Base-by-base conservation (phyloP, 2,329 filamentous ascomycete genomes). In the Phyllosticta paracitricarpa region DNA sequence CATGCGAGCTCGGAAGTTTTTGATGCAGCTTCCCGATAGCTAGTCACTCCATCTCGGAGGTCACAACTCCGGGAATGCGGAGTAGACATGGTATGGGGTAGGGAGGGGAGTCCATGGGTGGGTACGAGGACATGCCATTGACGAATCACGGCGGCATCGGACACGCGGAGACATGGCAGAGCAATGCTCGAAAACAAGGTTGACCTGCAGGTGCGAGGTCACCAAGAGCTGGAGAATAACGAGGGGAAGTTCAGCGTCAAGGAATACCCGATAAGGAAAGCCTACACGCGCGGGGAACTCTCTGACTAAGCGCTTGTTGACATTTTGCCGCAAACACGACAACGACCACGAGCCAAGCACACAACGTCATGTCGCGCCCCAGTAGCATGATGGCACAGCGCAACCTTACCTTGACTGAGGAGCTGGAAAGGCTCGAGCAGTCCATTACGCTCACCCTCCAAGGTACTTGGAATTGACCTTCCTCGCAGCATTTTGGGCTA, bases 391-490 rank as follows among this genome's bases (percentile, higher is more conserved):
- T 35, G 26, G 72, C 79, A 8, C 77, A 79, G 70, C 80, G 83
- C 61, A 81, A 80, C 30, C 78, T 97, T 63, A 90, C 90, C 4
- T 81, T 97, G 63, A 96, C 93, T 0, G 94, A 99, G 72, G 94
- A 99, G 80, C 81, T 99, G 59, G 94, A 99, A 77, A 92, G 88
- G 74, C 80, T 99, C 3, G 94, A 99, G 74, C 94, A 99, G 73
- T 95, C 91, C 24, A 97, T 99, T 68, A 99, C 94, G 0, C 81
- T 97, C 51, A 97, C 93, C 0, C 80, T 99, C 24, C 94, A 97
- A 86, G 91, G 90, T 89, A 73, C 63, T 26, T 71, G 68, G 14
- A 35, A 17, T n/a, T 24, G 22, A 9, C 22, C 40, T 48, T 25
- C 66, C 61, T 67, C 67, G 68, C 68, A 60, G 68, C 60, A 63